Base-by-base conservation (phyloP, 1,284 basidiomycete genomes). In the Pseudozyma flocculosa region DNA sequence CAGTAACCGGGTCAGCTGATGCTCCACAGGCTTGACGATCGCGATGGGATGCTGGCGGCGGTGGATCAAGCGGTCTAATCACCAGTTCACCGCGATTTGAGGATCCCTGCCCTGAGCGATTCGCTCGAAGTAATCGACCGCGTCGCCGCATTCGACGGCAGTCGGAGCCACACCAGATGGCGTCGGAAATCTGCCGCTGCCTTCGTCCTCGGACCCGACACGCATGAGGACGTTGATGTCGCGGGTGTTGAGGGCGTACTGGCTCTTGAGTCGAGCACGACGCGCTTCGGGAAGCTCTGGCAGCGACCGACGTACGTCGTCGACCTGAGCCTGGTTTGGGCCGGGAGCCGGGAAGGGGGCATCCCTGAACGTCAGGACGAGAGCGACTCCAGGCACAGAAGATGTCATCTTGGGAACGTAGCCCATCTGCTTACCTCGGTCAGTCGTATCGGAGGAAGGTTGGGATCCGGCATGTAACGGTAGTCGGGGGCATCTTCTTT, bases 401-500 rank as follows among this genome's bases (percentile, higher is more conserved):
- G n/a, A n/a, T n/a, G n/a, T n/a, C n/a, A n/a, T n/a, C n/a, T n/a
- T n/a, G n/a, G n/a, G n/a, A n/a, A n/a, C n/a, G 11, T 29, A 29
- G 26, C 7, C 26, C 5, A 5, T 29, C 15, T 34, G 4, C 54
- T 29, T 19, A 70, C 63, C 18, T 62, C 34, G 5, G 68, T 54
- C n/a, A 96, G 78, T 4, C 93, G 78, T 7, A 78, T 43, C 0
- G 88, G 85, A 0, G 91, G 90, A 0, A 98, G 80, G 74, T 98
- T 97, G 0, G 91, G 87, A 76, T 98, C 95, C 0, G 95, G 95
- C 91, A 99, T 93, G 80, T 96, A 99, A 8, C 94, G 84, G 78
- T 98, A 99, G 76, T 98, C 94, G 4, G 89, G 89, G 0, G 91
- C 88, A 70, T 92, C 89, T 73, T 96, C 94, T 79, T 99, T 98